Evolutionary conservation across 257 asterid species (phyloP), one percentile per base, ranked within the genome.

Genomic region (Nicotiana paniculata): DNA sequence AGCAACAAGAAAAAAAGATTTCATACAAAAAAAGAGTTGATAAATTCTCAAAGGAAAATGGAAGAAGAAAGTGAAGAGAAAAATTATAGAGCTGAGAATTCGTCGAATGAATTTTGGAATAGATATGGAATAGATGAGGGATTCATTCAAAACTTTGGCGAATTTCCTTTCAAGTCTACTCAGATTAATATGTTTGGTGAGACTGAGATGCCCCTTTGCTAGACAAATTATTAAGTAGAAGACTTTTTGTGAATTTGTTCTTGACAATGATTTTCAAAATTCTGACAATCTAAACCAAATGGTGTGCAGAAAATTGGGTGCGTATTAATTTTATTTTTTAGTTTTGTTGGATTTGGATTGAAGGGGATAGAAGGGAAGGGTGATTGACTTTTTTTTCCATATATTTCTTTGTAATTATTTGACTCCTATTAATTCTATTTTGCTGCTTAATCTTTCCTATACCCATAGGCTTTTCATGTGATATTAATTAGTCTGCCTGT

Each of bases 151-250:
- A 93, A 88, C 24, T 79, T 79, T 82, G 85, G 84, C 84, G 90
- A 86, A 57, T 80, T 87, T 46, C 88, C 96, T 26, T 83, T 86
- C 86, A 84, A 87, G 85, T 28, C 91, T 32, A 83, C 92, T 86
- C 87, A 85, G 10, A 74, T 85, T 67, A 88, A 84, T 79, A 32
- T 84, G 46, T 89, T 81, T 69, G 90, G 90, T 21, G 24, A 21
- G 24, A 21, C 24, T 65, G 93, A 90, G 83, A 83, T 88, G 90
- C 84, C 85, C 66, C 87, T 90, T 70, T 87, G 83, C 89, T 86
- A 83, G 77, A 51, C 17, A 51, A 13, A 10, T 51, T 51, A 51
- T 51, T 3, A 51, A 11, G 4, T 10, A 51, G 57, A 13, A 51
- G 13, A 51, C 13, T 11, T 51, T 9, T 51, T 51, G 5, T 9